Percentiles rank a stretch among this genome's conserved stretches.
Evolutionary conservation across 495 filamentous ascomycete genomes (phyloP).

Genomic region (Delitschia confertaspora): DNA sequence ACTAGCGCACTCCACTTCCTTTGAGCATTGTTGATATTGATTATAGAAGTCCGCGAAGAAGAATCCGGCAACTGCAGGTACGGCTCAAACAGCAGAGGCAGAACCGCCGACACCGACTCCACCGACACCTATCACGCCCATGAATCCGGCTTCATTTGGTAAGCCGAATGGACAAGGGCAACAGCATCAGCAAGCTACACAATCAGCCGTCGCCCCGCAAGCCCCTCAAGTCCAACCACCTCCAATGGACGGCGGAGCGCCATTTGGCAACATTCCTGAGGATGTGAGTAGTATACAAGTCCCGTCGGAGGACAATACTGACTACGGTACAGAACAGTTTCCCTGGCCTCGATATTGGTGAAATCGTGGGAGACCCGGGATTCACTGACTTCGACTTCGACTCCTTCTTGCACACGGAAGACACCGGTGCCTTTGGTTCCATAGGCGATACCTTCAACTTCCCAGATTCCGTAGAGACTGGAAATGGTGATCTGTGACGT

Average conservation of each 20-base stretch:
- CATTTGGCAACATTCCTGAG: constrained; percentile 30
- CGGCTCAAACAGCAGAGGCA: constrained; percentile 67
- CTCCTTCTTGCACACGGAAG: constrained; percentile 69
- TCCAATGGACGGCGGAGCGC: constrained; percentile 37
- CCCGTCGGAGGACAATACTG: constrained; percentile 24
- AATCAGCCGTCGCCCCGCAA: constrained; percentile 38
- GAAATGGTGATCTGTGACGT: constrained; percentile 14
- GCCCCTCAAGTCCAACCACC: constrained; percentile 29
- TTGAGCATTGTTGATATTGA: constrained; percentile 34
- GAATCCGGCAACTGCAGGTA: constrained; percentile 60
- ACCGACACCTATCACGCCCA: constrained; percentile 79
- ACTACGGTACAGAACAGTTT: constrained; percentile 25
- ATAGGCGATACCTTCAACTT: constrained; percentile 45
- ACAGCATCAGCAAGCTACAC: constrained; percentile 39
- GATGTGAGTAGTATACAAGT: constrained; percentile 22
- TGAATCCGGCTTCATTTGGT: constrained; percentile 55
- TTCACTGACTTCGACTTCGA: constrained; percentile 98
- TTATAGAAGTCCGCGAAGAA: constrained; percentile 52
- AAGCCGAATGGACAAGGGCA: constrained; percentile 44
- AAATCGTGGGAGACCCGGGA: constrained; percentile 84
- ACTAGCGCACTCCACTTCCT: constrained; percentile 29
- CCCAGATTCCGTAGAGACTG: constrained; percentile 27
- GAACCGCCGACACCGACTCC: constrained; percentile 72
- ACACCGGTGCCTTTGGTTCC: constrained; percentile 25
- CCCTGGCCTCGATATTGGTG: constrained; percentile 23